A percentile compares a stretch with the other conserved stretches of the same genome.
Evolutionary conservation across 208 protist species (phyloP).

Genomic region (Leishmania amazonensis): DNA sequence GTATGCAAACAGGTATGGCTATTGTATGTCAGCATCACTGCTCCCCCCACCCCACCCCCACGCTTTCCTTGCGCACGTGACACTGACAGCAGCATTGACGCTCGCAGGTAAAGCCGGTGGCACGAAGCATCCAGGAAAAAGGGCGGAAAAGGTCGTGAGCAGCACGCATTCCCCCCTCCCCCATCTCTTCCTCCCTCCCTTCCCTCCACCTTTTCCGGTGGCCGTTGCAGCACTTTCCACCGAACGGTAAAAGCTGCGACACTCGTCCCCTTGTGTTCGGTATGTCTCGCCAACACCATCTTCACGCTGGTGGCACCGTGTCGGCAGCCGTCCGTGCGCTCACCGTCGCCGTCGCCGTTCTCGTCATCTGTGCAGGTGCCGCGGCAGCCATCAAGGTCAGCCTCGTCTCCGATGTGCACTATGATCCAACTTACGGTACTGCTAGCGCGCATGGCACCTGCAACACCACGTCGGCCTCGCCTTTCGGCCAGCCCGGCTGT

Average conservation of each 20-base stretch:
- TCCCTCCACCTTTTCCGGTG: background rate
- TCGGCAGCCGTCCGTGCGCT: slow-evolving; percentile 2
- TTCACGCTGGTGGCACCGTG: background rate
- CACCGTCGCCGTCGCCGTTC: slow-evolving; percentile 3
- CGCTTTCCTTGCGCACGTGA: background rate
- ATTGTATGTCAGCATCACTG: background rate
- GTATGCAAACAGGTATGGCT: too few species aligned
- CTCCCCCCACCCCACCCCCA: background rate
- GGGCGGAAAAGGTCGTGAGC: background rate
- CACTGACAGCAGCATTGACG: background rate
- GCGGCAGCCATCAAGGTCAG: slow-evolving; percentile 35
- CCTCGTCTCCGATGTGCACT: slow-evolving; percentile 78
- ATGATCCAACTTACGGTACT: slow-evolving; percentile 68
- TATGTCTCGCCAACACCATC: slow-evolving; percentile 1
- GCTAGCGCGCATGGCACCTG: slow-evolving; percentile 40
- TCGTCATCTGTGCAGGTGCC: background rate
- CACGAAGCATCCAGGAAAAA: background rate
- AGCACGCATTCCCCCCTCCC: background rate
- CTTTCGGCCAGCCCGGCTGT: slow-evolving; percentile 43
- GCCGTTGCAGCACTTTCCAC: background rate
- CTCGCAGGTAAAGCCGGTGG: background rate
- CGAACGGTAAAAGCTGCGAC: background rate
- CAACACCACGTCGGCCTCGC: slow-evolving; percentile 14
- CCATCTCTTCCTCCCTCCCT: background rate
- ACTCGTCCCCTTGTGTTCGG: background rate